Evolutionary conservation across 441 rosid genomes (phyloP), one percentile per base, ranked within the genome.

Genomic region (Erodium texanum): DNA sequence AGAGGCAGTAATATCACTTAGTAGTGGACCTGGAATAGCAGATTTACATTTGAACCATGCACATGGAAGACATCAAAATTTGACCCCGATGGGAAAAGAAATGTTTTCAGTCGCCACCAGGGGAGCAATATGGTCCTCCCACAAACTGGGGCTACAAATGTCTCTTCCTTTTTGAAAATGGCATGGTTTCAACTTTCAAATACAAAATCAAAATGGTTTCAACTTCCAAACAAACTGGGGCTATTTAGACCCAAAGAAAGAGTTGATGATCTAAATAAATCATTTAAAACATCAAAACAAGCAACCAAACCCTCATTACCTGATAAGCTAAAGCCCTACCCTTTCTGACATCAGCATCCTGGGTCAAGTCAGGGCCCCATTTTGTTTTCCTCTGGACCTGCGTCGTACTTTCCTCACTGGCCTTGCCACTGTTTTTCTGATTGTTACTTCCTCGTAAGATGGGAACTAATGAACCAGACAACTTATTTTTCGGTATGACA

Each of bases 401-500:
- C 70, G 77, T 80, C 29, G 69, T 24, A 12, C 62, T 72, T 67
- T 83, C 85, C 67, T 82, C 89, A 34, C 18, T 82, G 71, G 67
- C 75, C 24, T 76, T 32, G 72, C 75, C 83, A 66, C 68, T 58
- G 34, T 82, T 75, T 66, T 80, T 84, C 1, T 70, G 65, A 69
- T 80, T 80, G 70, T 85, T 89, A 68, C 78, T 81, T 23, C 87
- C 94, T 78, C 77, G 82, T 52, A 79, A 82, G 65, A 82, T 79
- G 3, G 97, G 96, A 67, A 91, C 84, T 74, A 94, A 43, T 5
- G 97, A 91, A 63, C 97, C 97, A 0, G 95, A 88, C 38, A 91
- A 77, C 66, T 89, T 94, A 76, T 91, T 94, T 75, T 88, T 94
- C 14, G 99, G 97, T 68, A 94, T 94, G 65, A 94, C 91, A 68